phyloP scores from a whole-genome alignment of 371 early-diverging fungal species.

The Catenaria anguillulae region DNA sequence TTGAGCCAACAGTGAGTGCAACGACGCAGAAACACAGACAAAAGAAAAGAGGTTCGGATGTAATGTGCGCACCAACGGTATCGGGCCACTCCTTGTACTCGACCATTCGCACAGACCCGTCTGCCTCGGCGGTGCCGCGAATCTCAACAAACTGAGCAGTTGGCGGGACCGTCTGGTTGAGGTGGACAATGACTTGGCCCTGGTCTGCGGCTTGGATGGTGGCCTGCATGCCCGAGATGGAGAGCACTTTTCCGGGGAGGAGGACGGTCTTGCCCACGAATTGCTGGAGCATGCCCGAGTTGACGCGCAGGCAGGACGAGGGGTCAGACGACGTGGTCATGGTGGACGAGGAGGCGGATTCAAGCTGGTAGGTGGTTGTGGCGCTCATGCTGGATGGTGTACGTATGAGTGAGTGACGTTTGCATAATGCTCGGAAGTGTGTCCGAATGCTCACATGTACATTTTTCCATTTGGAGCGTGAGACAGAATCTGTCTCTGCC shows the following conservation, averaged over 20 bases:
- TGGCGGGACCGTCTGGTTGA: conserved; percentile 2
- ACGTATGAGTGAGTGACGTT: no score
- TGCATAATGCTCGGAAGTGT: no score
- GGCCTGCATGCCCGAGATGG: not conserved
- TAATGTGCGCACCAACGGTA: not conserved
- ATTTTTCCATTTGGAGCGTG: no score
- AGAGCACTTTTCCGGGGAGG: not conserved
- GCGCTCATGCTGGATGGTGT: no score
- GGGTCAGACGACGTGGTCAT: no score
- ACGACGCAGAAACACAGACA: not conserved
- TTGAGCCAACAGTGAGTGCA: not conserved
- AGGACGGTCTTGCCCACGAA: conserved; percentile 2
- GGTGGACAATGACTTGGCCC: not conserved
- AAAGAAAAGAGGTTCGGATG: no score
- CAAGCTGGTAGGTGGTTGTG: no score
- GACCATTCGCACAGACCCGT: conserved; percentile 6
- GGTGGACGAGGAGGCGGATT: no score
- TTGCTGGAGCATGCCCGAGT: not conserved
- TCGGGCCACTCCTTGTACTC: not conserved
- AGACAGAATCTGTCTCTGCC: no score
- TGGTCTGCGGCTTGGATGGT: not conserved
- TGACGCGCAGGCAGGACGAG: not conserved
- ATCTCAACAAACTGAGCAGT: not conserved
- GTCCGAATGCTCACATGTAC: no score
- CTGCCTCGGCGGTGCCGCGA: not conserved